These are phyloP conservation scores for Vigna angularis DNA, from an alignment of 306 rosid species.

Conservation along the genomic window DNA sequence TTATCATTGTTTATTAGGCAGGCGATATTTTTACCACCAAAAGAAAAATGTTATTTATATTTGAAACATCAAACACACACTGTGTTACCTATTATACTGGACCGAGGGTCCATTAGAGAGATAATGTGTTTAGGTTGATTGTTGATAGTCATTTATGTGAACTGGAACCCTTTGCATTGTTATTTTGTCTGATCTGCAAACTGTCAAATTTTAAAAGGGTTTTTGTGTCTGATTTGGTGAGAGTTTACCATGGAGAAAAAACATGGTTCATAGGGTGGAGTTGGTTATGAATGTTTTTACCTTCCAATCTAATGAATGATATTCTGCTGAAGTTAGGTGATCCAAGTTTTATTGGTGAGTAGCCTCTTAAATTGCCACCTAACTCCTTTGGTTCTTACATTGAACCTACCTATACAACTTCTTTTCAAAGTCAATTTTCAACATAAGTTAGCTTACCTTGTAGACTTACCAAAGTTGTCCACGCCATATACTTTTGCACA, in stretches of 20 bases:
- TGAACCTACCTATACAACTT: conserved; percentile 12
- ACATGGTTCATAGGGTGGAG: conserved; percentile 1
- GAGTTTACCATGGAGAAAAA: conserved; percentile 10
- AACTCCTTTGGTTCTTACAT: conserved; percentile 35
- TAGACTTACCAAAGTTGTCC: conserved; percentile 41
- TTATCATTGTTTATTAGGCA: not conserved
- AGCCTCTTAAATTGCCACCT: conserved; percentile 50
- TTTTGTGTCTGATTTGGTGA: not conserved
- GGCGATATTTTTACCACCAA: not conserved
- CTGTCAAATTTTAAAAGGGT: not conserved
- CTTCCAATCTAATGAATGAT: conserved; percentile 19
- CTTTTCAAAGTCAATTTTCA: conserved; percentile 42
- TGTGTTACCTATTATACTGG: not conserved
- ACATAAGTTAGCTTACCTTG: conserved; percentile 36
- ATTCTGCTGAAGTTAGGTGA: conserved; percentile 51
- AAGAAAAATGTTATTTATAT: conserved; percentile 3
- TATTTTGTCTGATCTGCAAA: not conserved
- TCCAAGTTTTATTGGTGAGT: conserved; percentile 17
- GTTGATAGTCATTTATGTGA: not conserved
- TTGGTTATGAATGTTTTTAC: conserved; percentile 10
- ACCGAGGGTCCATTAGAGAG: conserved; percentile 7
- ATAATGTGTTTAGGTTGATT: conserved; percentile 16
- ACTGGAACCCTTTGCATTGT: not conserved
- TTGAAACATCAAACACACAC: not conserved
- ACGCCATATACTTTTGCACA: conserved; percentile 41